These are phyloP conservation scores for Aspergillus conjunctus DNA, from an alignment of 495 filamentous ascomycete species.

Conservation along the genomic window DNA sequence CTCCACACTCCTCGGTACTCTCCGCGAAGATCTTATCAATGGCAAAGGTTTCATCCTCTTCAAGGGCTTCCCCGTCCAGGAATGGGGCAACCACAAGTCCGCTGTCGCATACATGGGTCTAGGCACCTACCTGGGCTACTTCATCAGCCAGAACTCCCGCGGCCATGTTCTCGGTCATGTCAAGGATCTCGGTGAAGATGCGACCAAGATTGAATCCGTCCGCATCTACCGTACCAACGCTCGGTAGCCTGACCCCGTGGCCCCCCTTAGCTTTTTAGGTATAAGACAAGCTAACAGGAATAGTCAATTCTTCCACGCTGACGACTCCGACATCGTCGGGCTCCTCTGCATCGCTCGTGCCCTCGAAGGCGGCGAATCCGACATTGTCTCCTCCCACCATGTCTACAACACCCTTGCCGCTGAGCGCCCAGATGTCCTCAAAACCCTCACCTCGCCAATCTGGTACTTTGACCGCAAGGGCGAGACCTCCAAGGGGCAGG, in stretches of 20 bases:
- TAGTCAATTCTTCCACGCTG: constrained; percentile 78
- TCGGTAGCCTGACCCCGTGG: constrained; percentile 46
- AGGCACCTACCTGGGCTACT: constrained; percentile 84
- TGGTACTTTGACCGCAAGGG: constrained; percentile 98
- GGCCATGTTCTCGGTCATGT: constrained; percentile 93
- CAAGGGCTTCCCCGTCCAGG: constrained; percentile 73
- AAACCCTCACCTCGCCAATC: constrained; percentile 70
- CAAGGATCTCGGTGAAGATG: constrained; percentile 84
- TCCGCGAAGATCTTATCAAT: constrained; percentile 73
- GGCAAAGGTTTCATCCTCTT: constrained; percentile 91
- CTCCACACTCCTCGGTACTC: constrained; percentile 49
- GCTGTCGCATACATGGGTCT: constrained; percentile 89
- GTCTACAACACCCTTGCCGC: constrained; percentile 79
- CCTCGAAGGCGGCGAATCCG: constrained; percentile 80
- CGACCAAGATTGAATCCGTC: constrained; percentile 76
- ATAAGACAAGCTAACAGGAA: constrained; percentile 5
- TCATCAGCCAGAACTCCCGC: constrained; percentile 79
- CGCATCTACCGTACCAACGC: constrained; percentile 90
- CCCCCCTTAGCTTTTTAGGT: not conserved
- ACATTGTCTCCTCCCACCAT: constrained; percentile 76
- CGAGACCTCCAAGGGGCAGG: constrained; percentile 71
- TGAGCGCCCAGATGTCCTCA: constrained; percentile 77
- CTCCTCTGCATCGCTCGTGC: constrained; percentile 80
- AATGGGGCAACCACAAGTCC: constrained; percentile 79
- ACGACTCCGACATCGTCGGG: constrained; percentile 82